A percentile compares a stretch with the other conserved stretches of the same genome.
Evolutionary conservation across 768 basidiomycete species (phyloP).

Genomic region (Lentinula detonsa): DNA sequence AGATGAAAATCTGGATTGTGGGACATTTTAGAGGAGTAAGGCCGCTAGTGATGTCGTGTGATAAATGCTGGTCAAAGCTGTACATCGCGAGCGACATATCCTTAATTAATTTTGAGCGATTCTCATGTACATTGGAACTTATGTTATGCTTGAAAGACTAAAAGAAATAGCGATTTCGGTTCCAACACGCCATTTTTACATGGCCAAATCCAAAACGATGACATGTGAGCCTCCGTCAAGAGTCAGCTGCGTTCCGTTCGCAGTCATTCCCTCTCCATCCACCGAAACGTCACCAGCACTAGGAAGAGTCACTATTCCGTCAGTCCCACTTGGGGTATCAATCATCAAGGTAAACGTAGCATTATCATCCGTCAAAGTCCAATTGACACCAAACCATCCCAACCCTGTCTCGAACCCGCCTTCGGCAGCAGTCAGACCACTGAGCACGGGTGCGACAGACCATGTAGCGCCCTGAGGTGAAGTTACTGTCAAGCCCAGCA

Average conservation of each 20-base stretch:
- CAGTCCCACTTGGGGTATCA: slow-evolving; percentile 20
- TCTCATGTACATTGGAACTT: too few relatives aligned
- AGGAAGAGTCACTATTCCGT: slow-evolving; percentile 21
- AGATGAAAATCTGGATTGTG: not conserved
- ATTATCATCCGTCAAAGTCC: slow-evolving; percentile 18
- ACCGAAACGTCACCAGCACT: slow-evolving; percentile 17
- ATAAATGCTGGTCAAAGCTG: too few relatives aligned
- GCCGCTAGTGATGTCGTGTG: not conserved
- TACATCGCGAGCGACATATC: too few relatives aligned
- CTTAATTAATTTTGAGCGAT: too few relatives aligned
- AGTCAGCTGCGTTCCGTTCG: not conserved
- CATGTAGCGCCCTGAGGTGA: slow-evolving; percentile 35
- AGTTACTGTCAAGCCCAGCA: slow-evolving; percentile 37
- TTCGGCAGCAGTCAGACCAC: slow-evolving; percentile 32
- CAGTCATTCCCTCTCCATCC: not conserved
- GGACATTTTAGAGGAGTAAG: not conserved
- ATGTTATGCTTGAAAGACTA: too few relatives aligned
- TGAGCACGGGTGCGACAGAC: slow-evolving; percentile 38
- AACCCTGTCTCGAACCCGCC: slow-evolving; percentile 41
- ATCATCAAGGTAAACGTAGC: slow-evolving; percentile 15
- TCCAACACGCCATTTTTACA: not conserved
- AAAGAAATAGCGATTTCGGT: too few relatives aligned
- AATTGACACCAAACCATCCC: slow-evolving; percentile 39
- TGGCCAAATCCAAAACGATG: not conserved
- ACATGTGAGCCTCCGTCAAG: not conserved